Base-by-base conservation (phyloP, 176 grass and related monocot genomes). In the Eremochloa ophiuroides region DNA sequence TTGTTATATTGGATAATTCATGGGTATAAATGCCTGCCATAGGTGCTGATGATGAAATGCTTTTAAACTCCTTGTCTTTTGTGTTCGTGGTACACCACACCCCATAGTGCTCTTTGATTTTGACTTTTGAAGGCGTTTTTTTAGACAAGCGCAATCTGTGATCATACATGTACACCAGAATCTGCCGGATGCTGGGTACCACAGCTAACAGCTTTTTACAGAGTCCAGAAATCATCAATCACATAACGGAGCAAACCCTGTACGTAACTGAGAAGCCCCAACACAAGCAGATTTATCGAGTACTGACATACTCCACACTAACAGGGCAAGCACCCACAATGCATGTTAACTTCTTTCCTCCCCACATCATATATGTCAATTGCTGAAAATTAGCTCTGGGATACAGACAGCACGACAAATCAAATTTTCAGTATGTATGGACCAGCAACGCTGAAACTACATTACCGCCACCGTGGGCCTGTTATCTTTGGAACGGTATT, bases 401-500 rank as follows among this genome's bases (percentile, higher is more conserved):
- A 25, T 41, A 69, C 65, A 69, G 0, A 69, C 65, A 69, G 0
- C 33, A 22, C 20, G 11, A 69, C 38, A 69, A 10, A 42, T 25
- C 55, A 10, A 55, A 1, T 25, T 58, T 56, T 58, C 50, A 55
- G 50, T n/a, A 58, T 11, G 55, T 25, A 58, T 25, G 1, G 12
- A 58, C 3, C 10, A 58, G 10, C 55, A 58, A 58, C 8, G 3
- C 22, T 10, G 20, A 56, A 56, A 23, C 53, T 51, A 51, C 6
- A 53, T 53, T 53, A n/a, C 50, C 4, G 7, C 51, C 51, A 23
- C 8, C 17, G 0, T 55, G 50, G 50, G 50, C 50, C 16, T 58
- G 55, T 64, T 65, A 88, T 44, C 13, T 85, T 85, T 94, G 25
- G 51, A 92, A 89, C 22, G 88, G 81, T 65, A 98, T 53, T 11